Evolutionary conservation across 2,329 filamentous ascomycete species (phyloP), one percentile per base, ranked within the genome.

Genomic region (Xylariales sp.): DNA sequence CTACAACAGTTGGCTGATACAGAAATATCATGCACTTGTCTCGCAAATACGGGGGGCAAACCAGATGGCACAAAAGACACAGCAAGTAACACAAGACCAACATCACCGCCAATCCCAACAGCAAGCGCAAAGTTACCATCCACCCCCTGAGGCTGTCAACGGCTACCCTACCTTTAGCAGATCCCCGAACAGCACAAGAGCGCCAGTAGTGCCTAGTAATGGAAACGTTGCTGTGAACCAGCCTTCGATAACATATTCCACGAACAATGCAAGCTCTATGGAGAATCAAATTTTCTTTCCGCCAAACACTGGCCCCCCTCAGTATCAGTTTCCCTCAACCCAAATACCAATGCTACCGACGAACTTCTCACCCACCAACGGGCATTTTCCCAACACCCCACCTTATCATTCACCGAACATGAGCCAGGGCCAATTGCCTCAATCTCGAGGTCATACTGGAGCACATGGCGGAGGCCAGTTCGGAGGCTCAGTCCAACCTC

Each of bases 1-100:
- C 2, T 52, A 57, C 34, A 57, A 57, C 31, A 31, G 33, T 14
- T 15, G 8, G 12, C 46, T 59, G 21, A 38, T 51, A 20, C 28
- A 33, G 6, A 16, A 20, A 12, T 60, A 57, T 34, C 29, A 25
- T 22, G 16, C 11, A 29, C 38, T 45, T 32, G 29, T 38, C 12
- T 7, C 10, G 7, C 24, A 39, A n/a, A n/a, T 18, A 28, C 24
- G 18, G 12, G 12, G 15, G 11, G 4, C 24, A 20, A 19, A 4
- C 15, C 36, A 38, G 22, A 14, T 14, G 10, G 25, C 12, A 15
- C 36, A 39, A 22, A 24, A 38, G 16, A 21, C 14, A 5, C 35
- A 2, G 9, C 35, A 28, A 16, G 10, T 16, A 10, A 14, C 21
- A 6, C 3, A 4, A 21, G 15, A 38, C n/a, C 21, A 18, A 10